Evolutionary conservation across 371 early-diverging fungal species (phyloP).

Genomic region (Mortierella sp.): DNA sequence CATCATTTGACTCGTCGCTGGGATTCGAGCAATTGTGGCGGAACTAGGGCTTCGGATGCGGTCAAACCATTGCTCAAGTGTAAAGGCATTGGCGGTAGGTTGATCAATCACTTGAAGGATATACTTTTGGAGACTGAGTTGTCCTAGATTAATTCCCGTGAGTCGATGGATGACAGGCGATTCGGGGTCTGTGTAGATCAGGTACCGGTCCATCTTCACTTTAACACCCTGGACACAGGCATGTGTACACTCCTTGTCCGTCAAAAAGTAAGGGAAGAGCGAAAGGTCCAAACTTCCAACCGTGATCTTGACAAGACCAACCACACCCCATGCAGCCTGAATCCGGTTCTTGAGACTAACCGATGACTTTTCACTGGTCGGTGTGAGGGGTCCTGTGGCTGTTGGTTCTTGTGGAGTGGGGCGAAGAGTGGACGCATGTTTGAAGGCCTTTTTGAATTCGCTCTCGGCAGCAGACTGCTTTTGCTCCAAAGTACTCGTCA

Average conservation of each 20-base stretch:
- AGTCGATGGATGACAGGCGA: constrained; percentile 35
- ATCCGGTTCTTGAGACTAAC: constrained; percentile 7
- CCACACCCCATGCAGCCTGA: constrained; percentile 31
- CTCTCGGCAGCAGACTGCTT: constrained; percentile 36
- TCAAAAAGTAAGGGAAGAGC: constrained; percentile 47
- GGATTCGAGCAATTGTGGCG: constrained; percentile 44
- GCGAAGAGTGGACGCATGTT: constrained; percentile 22
- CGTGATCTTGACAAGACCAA: constrained; percentile 36
- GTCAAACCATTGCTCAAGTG: constrained; percentile 50
- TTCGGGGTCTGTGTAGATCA: constrained; percentile 15
- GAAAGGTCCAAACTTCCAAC: constrained; percentile 36
- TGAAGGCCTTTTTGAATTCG: constrained; percentile 35
- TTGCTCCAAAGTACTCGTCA: constrained; percentile 32
- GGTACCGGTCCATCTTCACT: constrained; percentile 27
- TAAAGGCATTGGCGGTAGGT: constrained; percentile 12
- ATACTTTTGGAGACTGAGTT: constrained; percentile 45
- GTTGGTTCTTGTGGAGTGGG: neutral
- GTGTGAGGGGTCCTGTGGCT: neutral
- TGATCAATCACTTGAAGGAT: constrained; percentile 29
- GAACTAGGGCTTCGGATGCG: constrained; percentile 40
- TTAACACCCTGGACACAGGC: constrained; percentile 43
- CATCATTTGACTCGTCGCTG: constrained; percentile 44
- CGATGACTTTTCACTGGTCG: neutral
- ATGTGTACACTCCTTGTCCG: constrained; percentile 52
- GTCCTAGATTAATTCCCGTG: constrained; percentile 19